A percentile compares a stretch with the other conserved stretches of the same genome.
Evolutionary conservation across 1,284 basidiomycete species (phyloP).

Genomic region (Malassezia pachydermatis): DNA sequence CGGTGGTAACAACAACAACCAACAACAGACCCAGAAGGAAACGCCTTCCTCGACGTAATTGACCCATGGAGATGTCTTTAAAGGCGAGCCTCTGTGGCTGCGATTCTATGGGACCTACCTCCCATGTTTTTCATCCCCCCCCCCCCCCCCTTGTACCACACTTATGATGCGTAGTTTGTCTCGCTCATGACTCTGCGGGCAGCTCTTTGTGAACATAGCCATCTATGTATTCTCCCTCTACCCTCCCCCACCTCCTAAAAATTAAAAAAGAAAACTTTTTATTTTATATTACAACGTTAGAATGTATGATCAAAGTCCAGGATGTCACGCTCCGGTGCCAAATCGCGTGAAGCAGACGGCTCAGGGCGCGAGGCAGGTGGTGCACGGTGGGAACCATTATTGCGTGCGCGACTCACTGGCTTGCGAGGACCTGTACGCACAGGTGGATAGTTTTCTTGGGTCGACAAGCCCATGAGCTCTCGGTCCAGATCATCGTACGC

Average conservation of each 20-base stretch:
- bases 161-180: background rate
- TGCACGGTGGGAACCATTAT: background rate
- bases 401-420: no score
- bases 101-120: no score
- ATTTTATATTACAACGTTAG: background rate
- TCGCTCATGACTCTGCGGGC: slow-evolving; percentile 1
- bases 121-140: background rate
- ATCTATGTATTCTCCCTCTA: background rate
- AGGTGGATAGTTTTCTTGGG: slow-evolving; percentile 3
- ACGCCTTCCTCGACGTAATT: no score
- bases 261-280: slow-evolving; percentile 1
- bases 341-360: background rate
- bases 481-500: slow-evolving; percentile 14
- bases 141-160: background rate
- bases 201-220: slow-evolving; percentile 3
- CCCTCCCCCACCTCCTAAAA: slow-evolving; percentile 2
- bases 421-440: slow-evolving; percentile 12
- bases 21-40: no score
- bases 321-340: slow-evolving; percentile 9
- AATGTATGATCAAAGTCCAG: slow-evolving; percentile 14
- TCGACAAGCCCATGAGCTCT: slow-evolving; percentile 15
- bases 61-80: no score
- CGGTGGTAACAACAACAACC: no score
- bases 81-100: no score
- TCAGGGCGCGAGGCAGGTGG: background rate